Percentiles rank a stretch among this genome's conserved stretches.
Evolutionary conservation across 2,329 filamentous ascomycete genomes (phyloP).

Genomic region (Penicillium frequentans): DNA sequence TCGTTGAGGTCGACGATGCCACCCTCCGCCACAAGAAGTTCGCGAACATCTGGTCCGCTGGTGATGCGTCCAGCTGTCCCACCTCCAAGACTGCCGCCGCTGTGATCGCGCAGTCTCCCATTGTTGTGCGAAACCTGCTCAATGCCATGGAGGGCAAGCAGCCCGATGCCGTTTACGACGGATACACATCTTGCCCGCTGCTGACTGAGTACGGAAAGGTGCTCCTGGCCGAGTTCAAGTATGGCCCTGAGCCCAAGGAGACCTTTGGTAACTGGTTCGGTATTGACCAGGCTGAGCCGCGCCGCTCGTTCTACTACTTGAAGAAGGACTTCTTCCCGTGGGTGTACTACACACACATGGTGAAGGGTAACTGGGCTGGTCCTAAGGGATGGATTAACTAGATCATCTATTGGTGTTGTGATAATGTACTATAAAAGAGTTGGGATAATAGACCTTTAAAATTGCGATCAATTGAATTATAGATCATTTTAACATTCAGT

Average conservation of each 20-base stretch:
- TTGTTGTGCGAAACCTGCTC: slow-evolving; percentile 53
- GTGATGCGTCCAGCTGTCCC: slow-evolving; percentile 60
- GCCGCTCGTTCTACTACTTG: slow-evolving; percentile 60
- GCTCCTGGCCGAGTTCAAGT: slow-evolving; percentile 65
- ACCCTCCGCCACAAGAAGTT: slow-evolving; percentile 57
- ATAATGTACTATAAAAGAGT: slow-evolving; percentile 1
- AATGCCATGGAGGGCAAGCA: slow-evolving; percentile 48
- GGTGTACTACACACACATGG: slow-evolving; percentile 62
- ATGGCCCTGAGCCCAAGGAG: slow-evolving; percentile 63
- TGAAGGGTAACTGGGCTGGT: slow-evolving; percentile 64
- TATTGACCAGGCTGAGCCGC: slow-evolving; percentile 58
- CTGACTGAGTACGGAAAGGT: slow-evolving; percentile 62
- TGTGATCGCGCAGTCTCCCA: slow-evolving; percentile 53
- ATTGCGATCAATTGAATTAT: not conserved
- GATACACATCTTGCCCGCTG: slow-evolving; percentile 58
- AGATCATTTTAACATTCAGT: not conserved
- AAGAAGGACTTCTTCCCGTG: slow-evolving; percentile 70
- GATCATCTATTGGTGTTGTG: not conserved
- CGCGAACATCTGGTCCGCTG: slow-evolving; percentile 59
- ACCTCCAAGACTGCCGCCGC: slow-evolving; percentile 60
- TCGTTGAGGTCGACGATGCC: slow-evolving; percentile 57
- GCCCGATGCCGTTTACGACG: slow-evolving; percentile 50
- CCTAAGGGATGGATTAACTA: slow-evolving; percentile 53
- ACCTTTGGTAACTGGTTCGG: slow-evolving; percentile 58
- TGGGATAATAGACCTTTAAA: not conserved